phyloP scores from a whole-genome alignment of 1,284 basidiomycete genomes.

The Porogramme epimiltina region DNA sequence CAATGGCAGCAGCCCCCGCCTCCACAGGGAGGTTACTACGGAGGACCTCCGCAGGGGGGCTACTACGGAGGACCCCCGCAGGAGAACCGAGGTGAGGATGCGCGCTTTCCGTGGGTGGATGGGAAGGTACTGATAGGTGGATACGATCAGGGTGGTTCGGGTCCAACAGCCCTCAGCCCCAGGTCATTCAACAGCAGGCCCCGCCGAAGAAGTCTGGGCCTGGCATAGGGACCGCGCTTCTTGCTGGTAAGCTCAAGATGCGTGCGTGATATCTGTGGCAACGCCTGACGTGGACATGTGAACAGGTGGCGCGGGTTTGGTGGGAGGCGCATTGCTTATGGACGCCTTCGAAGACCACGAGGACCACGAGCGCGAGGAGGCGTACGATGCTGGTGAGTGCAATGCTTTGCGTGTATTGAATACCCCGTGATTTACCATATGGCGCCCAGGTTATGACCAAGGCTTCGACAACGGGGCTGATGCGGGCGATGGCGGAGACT shows the following conservation, averaged over 20 bases:
- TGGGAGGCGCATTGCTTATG: constrained; percentile 57
- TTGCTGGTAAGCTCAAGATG: constrained; percentile 36
- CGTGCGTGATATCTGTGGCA: no score
- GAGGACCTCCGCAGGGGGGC: constrained; percentile 23
- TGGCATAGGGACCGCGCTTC: constrained; percentile 44
- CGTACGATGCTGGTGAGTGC: constrained; percentile 41
- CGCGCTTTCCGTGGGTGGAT: neutral
- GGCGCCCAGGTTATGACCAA: constrained; percentile 15
- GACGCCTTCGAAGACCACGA: constrained; percentile 52
- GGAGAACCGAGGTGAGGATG: constrained; percentile 24
- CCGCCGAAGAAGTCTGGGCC: constrained; percentile 44
- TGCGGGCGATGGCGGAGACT: constrained; percentile 12
- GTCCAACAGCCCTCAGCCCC: constrained; percentile 31
- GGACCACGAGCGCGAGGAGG: constrained; percentile 37
- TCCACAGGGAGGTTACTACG: constrained; percentile 20
- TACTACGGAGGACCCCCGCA: constrained; percentile 27
- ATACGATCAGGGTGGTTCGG: constrained; percentile 34
- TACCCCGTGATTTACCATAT: neutral
- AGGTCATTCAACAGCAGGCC: constrained; percentile 35
- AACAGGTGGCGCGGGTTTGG: constrained; percentile 56
- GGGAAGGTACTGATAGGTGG: constrained; percentile 3
- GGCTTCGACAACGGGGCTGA: constrained; percentile 20
- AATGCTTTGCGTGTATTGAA: neutral
- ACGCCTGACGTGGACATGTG: constrained; percentile 1
- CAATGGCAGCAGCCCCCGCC: constrained; percentile 21